phyloP scores from a whole-genome alignment of 1,284 basidiomycete genomes.

The Termitomyces sp. region DNA sequence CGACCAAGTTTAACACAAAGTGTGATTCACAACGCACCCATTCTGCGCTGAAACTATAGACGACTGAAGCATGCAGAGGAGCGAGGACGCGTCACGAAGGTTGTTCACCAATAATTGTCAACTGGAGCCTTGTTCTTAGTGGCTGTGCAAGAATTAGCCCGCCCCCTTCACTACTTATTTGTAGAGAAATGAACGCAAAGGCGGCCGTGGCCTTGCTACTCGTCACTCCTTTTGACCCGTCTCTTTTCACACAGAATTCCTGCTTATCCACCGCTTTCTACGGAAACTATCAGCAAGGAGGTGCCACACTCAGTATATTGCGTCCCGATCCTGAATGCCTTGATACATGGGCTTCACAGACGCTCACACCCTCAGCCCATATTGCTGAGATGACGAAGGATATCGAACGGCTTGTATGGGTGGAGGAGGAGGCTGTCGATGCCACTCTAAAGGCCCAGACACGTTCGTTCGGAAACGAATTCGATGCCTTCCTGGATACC shows the following conservation, averaged over 20 bases:
- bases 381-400: conserved; percentile 22
- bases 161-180: no score
- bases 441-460: conserved; percentile 29
- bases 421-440: conserved; percentile 53
- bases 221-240: conserved; percentile 34
- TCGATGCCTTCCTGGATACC: conserved; percentile 18
- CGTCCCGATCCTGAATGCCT: conserved; percentile 29
- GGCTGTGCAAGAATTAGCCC: conserved; percentile 17
- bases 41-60: conserved; percentile 4
- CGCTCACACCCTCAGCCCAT: conserved; percentile 18
- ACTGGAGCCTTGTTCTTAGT: no score
- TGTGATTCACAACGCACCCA: conserved; percentile 12
- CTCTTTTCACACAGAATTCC: conserved; percentile 28
- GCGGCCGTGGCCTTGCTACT: conserved; percentile 31
- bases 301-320: conserved; percentile 44
- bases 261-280: conserved; percentile 51
- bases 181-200: conserved; percentile 20
- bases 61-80: conserved; percentile 7
- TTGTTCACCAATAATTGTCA: not conserved
- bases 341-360: conserved; percentile 14
- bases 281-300: conserved; percentile 44
- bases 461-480: conserved; percentile 18
- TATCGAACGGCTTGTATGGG: conserved; percentile 51
- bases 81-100: not conserved
- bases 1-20: not conserved